These are phyloP conservation scores for Colletotrichum abscissum DNA, from an alignment of 2,329 filamentous ascomycete genomes.

Conservation along the genomic window DNA sequence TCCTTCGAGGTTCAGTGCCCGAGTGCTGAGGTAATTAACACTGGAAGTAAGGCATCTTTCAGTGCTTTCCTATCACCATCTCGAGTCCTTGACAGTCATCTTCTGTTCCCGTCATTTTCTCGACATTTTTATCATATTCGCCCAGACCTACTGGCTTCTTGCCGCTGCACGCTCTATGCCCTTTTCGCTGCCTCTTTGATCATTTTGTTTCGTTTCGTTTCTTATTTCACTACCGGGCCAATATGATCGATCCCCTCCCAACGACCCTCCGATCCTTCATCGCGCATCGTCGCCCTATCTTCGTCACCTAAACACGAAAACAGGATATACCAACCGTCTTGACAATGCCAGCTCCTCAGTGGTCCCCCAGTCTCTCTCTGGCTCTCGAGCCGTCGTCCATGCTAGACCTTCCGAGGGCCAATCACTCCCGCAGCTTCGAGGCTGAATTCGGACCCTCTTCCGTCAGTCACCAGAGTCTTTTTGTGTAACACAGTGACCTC, in stretches of 20 bases:
- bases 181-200: conserved; percentile 1
- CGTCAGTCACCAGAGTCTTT: neutral
- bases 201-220: conserved; percentile 32
- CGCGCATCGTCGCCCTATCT: neutral
- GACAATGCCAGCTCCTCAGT: neutral
- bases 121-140: conserved; percentile 17
- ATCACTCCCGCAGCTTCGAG: neutral
- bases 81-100: neutral
- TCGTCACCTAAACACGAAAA: neutral
- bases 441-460: conserved; percentile 2
- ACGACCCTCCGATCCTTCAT: neutral
- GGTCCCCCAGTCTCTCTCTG: neutral
- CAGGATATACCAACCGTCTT: neutral
- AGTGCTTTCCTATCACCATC: neutral
- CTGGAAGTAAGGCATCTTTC: no score
- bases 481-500: conserved; percentile 16
- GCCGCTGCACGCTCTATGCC: conserved; percentile 23
- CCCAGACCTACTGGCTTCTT: conserved; percentile 27
- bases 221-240: conserved; percentile 9
- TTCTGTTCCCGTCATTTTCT: conserved; percentile 1
- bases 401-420: neutral
- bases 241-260: neutral
- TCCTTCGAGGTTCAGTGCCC: neutral
- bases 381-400: neutral
- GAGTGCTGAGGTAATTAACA: neutral